phyloP scores from a whole-genome alignment of 1,284 basidiomycete genomes.

The Cutaneotrichosporon sp. region DNA sequence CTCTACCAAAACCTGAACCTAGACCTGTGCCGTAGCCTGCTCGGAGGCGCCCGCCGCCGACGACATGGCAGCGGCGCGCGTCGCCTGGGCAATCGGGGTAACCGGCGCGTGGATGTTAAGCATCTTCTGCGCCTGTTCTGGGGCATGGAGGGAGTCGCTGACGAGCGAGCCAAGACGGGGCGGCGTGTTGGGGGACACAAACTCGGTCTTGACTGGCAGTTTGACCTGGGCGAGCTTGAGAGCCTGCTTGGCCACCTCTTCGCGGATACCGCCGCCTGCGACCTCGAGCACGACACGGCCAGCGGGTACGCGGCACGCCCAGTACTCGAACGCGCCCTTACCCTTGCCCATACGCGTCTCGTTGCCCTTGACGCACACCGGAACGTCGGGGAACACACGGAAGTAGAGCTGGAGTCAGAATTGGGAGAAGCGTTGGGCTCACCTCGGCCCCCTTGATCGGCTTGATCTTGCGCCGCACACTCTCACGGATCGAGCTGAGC shows the following conservation, averaged over 20 bases:
- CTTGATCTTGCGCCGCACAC: conserved; percentile 87
- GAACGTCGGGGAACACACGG: conserved; percentile 92
- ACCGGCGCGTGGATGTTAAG: neutral
- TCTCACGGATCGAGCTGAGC: conserved; percentile 77
- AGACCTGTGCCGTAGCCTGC: too few relatives aligned
- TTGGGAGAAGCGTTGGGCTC: neutral
- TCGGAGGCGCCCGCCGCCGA: neutral
- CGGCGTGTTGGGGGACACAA: conserved; percentile 65
- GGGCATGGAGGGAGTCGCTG: conserved; percentile 23
- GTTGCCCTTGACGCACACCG: conserved; percentile 97
- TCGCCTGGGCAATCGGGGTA: conserved; percentile 6
- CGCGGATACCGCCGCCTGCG: conserved; percentile 81
- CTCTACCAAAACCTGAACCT: neutral
- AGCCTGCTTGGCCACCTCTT: conserved; percentile 88
- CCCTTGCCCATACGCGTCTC: conserved; percentile 99
- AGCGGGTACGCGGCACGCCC: conserved; percentile 91
- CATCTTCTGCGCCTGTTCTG: conserved; percentile 22
- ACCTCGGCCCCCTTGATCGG: conserved; percentile 76
- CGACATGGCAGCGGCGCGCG: neutral
- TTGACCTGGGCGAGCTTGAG: conserved; percentile 85
- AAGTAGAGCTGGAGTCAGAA: conserved; percentile 56
- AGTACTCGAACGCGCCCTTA: conserved; percentile 94
- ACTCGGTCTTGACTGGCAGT: conserved; percentile 83
- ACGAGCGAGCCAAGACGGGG: conserved; percentile 66
- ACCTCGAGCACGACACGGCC: conserved; percentile 93